Base-by-base conservation (phyloP, 805 yeast genomes). In the Lipomyces sp. region DNA sequence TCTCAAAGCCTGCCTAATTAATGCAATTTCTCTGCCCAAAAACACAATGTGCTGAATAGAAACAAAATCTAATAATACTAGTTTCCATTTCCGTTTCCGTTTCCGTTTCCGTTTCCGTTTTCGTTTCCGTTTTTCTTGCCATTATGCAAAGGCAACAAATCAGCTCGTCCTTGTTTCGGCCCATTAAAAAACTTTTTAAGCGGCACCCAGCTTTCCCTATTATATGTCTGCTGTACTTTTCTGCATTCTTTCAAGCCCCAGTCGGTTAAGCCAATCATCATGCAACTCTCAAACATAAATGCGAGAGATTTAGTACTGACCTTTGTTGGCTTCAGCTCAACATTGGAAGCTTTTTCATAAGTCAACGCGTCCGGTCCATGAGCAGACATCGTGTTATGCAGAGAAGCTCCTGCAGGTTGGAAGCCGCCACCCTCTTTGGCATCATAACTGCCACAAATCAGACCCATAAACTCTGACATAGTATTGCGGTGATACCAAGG, bases 401-500 rank as follows among this genome's bases (percentile, higher is more conserved):
- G 53, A 7, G 76, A 74, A 1, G 76, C 76, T 24, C 76, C 75
- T 11, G 76, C 76, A 8, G 76, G 76, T 4, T 54, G 64, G 62
- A 73, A 73, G 24, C 73, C 76, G 8, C 69, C 71, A 1, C 73
- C 73, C 8, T 70, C 67, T 24, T 53, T 53, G 2, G 65, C 68
- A 29, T 61, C 68, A 32, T 64, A 64, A 50, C 35, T 35, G 18
- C 68, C 68, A 7, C 33, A 57, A 34, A 64, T 64, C 11, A 64
- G 51, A 37, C 68, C 71, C 71, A 68, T 74, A 58, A 74, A 72
- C 60, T 74, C 76, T 18, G 74, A 68, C 70, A 73, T 73, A 33
- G 68, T 66, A 63, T 74, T 74, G 63, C 76, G 64, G 60, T 74
- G 76, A 62, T 67, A 74, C 70, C 69, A 73, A 2, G 76, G 75